Evolutionary conservation across 768 basidiomycete species (phyloP), one percentile per base, ranked within the genome.

Genomic region (Xerocomus spinulosus): DNA sequence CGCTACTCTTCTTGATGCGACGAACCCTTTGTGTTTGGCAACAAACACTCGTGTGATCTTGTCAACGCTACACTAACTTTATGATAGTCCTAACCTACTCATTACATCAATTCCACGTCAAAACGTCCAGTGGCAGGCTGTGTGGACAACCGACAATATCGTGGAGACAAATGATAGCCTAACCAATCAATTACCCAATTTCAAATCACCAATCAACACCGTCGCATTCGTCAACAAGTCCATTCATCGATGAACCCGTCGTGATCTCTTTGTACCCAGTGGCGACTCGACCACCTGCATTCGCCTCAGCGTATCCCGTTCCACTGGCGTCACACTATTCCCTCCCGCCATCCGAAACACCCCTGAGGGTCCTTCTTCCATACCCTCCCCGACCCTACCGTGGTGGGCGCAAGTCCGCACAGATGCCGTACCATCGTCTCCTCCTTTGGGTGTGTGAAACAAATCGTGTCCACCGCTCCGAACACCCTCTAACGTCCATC

Each of bases 251-350:
- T 53, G 58, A n/a, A 39, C 46, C 24, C 62, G 54, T 46, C 58
- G 53, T 26, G 56, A 48, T 43, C 64, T 53, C 50, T 66, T 66
- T n/a, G 42, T 51, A 12, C 55, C 64, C 4, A 66, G 33, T 9
- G 65, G 65, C 23, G 65, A 66, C 41, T 66, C 67, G 48, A 60
- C 25, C 29, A 48, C 51, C 39, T 64, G 62, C 37, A 57, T 47
- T 37, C 62, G 62, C 30, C 52, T 57, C 25, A 56, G 6, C 28
- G 5, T 25, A 5, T 64, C 66, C 21, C 77, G 73, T 48, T 78
- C 72, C 26, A 81, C 70, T 25, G 82, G 81, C 14, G 80, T 82
- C 48, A 79, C 76, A 52, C 80, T 78, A 55, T 73, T 70, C 33
- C 32, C 25, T 1, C 55, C 47, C 26, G 43, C 36, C 23, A 38